Conservation (phyloP, 1,284 basidiomycete species). For the Thecaphora thlaspeos region DNA sequence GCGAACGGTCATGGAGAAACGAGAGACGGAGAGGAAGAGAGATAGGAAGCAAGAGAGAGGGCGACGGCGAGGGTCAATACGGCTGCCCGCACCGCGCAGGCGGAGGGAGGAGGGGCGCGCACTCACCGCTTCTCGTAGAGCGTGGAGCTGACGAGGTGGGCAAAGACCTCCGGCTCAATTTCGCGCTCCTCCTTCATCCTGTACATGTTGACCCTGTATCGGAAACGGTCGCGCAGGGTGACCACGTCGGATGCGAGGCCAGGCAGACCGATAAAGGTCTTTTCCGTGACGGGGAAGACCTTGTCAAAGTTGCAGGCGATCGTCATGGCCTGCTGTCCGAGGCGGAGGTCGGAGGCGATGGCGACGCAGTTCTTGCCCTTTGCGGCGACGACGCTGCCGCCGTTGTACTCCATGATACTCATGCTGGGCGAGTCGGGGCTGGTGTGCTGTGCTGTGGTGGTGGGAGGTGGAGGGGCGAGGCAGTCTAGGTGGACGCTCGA, state of each 20-base stretch:
- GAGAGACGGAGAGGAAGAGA: neutral
- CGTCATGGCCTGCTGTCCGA: slow-evolving; percentile 85
- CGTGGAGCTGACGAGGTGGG: slow-evolving; percentile 93
- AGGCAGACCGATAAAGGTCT: slow-evolving; percentile 86
- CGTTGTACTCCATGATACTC: slow-evolving; percentile 71
- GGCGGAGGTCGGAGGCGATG: slow-evolving; percentile 90
- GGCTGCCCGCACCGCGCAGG: too few relatives aligned
- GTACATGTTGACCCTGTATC: slow-evolving; percentile 98
- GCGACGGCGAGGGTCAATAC: too few relatives aligned
- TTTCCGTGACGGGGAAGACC: slow-evolving; percentile 91
- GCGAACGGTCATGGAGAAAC: neutral
- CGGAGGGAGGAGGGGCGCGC: too few relatives aligned
- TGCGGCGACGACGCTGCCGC: slow-evolving; percentile 98
- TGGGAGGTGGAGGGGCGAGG: neutral
- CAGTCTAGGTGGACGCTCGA: too few relatives aligned
- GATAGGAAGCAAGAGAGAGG: too few relatives aligned
- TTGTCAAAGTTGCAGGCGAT: slow-evolving; percentile 93
- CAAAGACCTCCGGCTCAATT: slow-evolving; percentile 94
- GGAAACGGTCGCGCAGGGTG: slow-evolving; percentile 68
- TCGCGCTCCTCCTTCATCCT: slow-evolving; percentile 98
- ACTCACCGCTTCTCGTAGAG: slow-evolving; percentile 82
- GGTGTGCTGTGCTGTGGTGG: neutral
- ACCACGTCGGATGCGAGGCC: slow-evolving; percentile 90
- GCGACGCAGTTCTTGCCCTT: slow-evolving; percentile 98
- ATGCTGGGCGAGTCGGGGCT: slow-evolving; percentile 18